These are phyloP conservation scores for Penicillium crustosum DNA, from an alignment of 2,329 filamentous ascomycete species.

Conservation along the genomic window DNA sequence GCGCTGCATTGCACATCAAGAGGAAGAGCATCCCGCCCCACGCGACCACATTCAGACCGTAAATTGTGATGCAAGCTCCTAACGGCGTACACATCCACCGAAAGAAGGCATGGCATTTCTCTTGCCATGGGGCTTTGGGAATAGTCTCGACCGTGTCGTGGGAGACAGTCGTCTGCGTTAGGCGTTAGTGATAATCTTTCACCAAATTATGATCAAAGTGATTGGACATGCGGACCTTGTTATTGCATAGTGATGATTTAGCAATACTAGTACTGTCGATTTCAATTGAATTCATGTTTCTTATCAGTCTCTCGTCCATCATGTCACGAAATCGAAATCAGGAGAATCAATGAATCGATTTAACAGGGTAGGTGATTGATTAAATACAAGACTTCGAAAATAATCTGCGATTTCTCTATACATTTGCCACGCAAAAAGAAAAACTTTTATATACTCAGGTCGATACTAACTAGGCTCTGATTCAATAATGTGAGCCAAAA, in stretches of 20 bases:
- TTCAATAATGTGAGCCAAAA: too few relatives aligned
- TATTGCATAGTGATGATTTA: background rate
- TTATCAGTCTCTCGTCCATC: background rate
- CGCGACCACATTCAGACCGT: slow-evolving; percentile 77
- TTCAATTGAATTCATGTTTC: background rate
- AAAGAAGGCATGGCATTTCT: background rate
- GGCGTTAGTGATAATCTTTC: background rate
- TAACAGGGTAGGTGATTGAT: background rate
- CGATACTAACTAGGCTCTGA: too few relatives aligned
- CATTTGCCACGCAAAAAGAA: too few relatives aligned
- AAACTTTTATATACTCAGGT: too few relatives aligned
- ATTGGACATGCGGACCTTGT: too few relatives aligned
- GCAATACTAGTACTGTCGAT: background rate
- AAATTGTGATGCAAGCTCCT: slow-evolving; percentile 75
- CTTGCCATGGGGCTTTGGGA: background rate
- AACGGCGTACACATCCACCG: slow-evolving; percentile 70
- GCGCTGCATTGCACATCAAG: slow-evolving; percentile 71
- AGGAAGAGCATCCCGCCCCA: slow-evolving; percentile 93
- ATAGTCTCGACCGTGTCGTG: background rate
- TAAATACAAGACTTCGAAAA: too few relatives aligned
- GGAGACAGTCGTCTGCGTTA: background rate
- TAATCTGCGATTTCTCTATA: too few relatives aligned
- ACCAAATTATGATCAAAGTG: background rate
- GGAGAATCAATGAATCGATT: background rate
- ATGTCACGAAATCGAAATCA: background rate